These are phyloP conservation scores for Trichoderma sp. DNA, from an alignment of 2,329 filamentous ascomycete species.

Conservation along the genomic window DNA sequence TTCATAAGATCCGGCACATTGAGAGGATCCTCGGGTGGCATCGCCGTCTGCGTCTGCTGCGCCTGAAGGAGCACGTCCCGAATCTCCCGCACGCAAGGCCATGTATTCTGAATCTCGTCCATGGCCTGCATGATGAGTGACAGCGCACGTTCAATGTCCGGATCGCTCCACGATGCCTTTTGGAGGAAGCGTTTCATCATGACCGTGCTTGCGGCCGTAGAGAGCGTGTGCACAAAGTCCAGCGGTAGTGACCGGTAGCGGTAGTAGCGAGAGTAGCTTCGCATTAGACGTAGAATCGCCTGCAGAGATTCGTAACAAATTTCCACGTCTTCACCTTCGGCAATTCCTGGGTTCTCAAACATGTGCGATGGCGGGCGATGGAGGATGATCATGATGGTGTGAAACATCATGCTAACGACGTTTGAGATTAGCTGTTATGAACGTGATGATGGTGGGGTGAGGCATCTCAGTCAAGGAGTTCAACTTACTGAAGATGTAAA, in stretches of 20 bases:
- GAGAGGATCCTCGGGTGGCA: slow-evolving; percentile 34
- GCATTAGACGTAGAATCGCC: slow-evolving; percentile 45
- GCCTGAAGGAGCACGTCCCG: slow-evolving; percentile 34
- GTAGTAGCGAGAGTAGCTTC: slow-evolving; percentile 45
- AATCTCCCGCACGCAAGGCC: slow-evolving; percentile 46
- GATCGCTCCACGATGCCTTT: slow-evolving; percentile 40
- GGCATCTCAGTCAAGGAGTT: background rate
- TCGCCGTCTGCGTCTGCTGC: slow-evolving; percentile 31
- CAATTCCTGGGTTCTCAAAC: slow-evolving; percentile 40
- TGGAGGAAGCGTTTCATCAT: slow-evolving; percentile 47
- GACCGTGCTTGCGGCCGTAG: slow-evolving; percentile 45
- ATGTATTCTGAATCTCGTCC: slow-evolving; percentile 50
- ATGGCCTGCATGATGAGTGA: slow-evolving; percentile 50
- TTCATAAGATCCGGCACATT: slow-evolving; percentile 36
- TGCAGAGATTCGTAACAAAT: slow-evolving; percentile 50
- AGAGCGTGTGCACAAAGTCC: slow-evolving; percentile 50
- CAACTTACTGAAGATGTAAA: slow-evolving; percentile 45
- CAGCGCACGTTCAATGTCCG: slow-evolving; percentile 49
- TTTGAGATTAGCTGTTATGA: slow-evolving; percentile 22
- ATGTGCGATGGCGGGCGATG: slow-evolving; percentile 47
- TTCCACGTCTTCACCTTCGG: slow-evolving; percentile 45
- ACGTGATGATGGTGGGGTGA: background rate
- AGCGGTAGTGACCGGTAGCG: slow-evolving; percentile 44
- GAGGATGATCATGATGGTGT: slow-evolving; percentile 52
- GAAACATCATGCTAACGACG: slow-evolving; percentile 43